A percentile compares a stretch with the other conserved stretches of the same genome.
Conservation (phyloP, 345 rosid species). For the Camelina hispida region DNA sequence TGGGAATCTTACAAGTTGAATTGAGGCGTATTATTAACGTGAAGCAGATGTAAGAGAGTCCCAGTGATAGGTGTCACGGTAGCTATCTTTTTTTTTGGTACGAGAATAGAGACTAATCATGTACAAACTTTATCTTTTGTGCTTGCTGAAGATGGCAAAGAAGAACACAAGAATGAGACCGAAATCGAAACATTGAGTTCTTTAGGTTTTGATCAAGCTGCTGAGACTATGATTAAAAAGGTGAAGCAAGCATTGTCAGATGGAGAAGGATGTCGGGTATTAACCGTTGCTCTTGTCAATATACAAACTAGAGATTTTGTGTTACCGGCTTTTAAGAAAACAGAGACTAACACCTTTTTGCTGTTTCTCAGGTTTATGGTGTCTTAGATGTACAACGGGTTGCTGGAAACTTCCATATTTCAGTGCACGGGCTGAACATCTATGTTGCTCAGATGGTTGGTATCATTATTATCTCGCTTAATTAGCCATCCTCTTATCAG, state of each 20-base stretch:
- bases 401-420: slow-evolving; percentile 98
- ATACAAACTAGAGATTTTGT: background rate
- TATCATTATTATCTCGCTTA: slow-evolving; percentile 1
- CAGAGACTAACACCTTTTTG: slow-evolving; percentile 30
- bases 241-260: slow-evolving; percentile 84
- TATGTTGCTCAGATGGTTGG: slow-evolving; percentile 97
- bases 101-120: slow-evolving; percentile 17
- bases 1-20: background rate
- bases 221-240: slow-evolving; percentile 88
- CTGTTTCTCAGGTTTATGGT: slow-evolving; percentile 79
- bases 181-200: slow-evolving; percentile 49
- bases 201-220: slow-evolving; percentile 76
- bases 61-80: slow-evolving; percentile 25
- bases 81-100: background rate
- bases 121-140: slow-evolving; percentile 2
- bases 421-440: slow-evolving; percentile 93
- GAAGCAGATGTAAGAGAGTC: slow-evolving; percentile 7
- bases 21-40: slow-evolving; percentile 1
- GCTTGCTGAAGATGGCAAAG: slow-evolving; percentile 65
- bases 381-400: slow-evolving; percentile 95
- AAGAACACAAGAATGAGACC: slow-evolving; percentile 62
- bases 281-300: slow-evolving; percentile 24
- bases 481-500: background rate
- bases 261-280: slow-evolving; percentile 98
- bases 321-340: background rate